Evolutionary conservation across 129 eudicot species (phyloP).

Genomic region (Sambucus nigra): DNA sequence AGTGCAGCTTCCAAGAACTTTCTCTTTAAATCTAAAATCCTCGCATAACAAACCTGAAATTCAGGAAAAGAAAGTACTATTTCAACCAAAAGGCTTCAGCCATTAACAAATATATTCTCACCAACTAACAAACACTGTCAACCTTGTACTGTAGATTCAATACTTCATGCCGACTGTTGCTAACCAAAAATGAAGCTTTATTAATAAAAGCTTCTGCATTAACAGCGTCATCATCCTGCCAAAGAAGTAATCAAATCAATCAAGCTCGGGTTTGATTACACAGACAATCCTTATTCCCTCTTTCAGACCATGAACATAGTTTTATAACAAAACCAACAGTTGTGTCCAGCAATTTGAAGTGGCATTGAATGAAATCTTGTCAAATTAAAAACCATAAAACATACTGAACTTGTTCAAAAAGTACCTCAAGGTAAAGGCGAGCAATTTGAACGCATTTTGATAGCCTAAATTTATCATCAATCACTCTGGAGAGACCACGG

Average conservation of each 20-base stretch:
- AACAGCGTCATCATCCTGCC: constrained; percentile 92
- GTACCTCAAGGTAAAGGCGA: constrained; percentile 93
- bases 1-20: constrained; percentile 98
- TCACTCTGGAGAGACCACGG: constrained; percentile 47
- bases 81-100: constrained; percentile 3
- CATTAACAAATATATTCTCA: constrained; percentile 3
- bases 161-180: constrained; percentile 88
- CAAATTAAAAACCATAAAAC: not conserved
- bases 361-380: not conserved
- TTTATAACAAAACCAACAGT: not conserved
- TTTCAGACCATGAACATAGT: not conserved
- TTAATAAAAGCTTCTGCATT: constrained; percentile 97
- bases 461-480: constrained; percentile 80
- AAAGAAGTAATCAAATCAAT: constrained; percentile 15
- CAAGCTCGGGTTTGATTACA: not conserved
- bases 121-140: constrained; percentile 6
- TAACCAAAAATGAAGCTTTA: constrained; percentile 92
- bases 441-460: constrained; percentile 96
- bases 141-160: constrained; percentile 96
- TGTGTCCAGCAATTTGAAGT: not conserved
- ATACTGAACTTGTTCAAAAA: not conserved
- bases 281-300: not conserved
- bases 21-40: constrained; percentile 89
- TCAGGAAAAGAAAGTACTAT: constrained; percentile 1
- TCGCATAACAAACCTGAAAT: constrained; percentile 83